Conservation (phyloP, 2,329 filamentous ascomycete species). For the Neofusicoccum sp. region DNA sequence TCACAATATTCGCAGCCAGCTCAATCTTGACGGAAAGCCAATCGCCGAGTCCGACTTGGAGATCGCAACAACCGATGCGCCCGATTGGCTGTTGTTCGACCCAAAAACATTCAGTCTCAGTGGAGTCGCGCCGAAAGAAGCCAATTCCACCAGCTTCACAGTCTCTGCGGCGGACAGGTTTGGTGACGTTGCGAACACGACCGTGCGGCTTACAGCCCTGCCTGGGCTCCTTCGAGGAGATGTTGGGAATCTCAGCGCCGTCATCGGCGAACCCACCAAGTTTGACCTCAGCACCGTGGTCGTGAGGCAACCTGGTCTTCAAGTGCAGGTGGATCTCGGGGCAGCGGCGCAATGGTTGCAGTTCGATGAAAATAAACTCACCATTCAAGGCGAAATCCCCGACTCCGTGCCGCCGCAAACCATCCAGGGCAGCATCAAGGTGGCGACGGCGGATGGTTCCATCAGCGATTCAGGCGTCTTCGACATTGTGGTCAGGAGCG, state of each 20-base stretch:
- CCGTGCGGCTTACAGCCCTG: slow-evolving; percentile 47
- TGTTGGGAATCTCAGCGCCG: slow-evolving; percentile 48
- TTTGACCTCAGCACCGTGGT: slow-evolving; percentile 43
- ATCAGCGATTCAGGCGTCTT: slow-evolving; percentile 45
- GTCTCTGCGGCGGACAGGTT: slow-evolving; percentile 60
- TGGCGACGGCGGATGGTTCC: slow-evolving; percentile 27
- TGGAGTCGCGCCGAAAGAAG: slow-evolving; percentile 62
- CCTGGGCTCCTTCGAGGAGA: slow-evolving; percentile 44
- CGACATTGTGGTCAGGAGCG: slow-evolving; percentile 30
- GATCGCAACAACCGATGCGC: slow-evolving; percentile 55
- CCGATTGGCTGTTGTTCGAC: slow-evolving; percentile 70
- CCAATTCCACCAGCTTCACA: slow-evolving; percentile 61
- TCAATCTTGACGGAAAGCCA: slow-evolving; percentile 38
- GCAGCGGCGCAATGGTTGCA: slow-evolving; percentile 48
- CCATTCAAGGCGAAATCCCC: slow-evolving; percentile 52
- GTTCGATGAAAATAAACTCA: slow-evolving; percentile 46
- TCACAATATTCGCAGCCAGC: slow-evolving; percentile 28
- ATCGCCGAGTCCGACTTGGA: slow-evolving; percentile 52
- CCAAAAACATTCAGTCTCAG: slow-evolving; percentile 58
- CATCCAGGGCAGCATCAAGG: slow-evolving; percentile 45
- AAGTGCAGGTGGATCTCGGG: slow-evolving; percentile 45
- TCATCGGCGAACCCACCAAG: slow-evolving; percentile 40
- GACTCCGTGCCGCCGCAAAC: slow-evolving; percentile 36
- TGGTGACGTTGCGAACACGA: slow-evolving; percentile 58
- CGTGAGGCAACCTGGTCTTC: slow-evolving; percentile 11